Base-by-base conservation (phyloP, 2,329 filamentous ascomycete genomes). In the Colletotrichum sublineola region DNA sequence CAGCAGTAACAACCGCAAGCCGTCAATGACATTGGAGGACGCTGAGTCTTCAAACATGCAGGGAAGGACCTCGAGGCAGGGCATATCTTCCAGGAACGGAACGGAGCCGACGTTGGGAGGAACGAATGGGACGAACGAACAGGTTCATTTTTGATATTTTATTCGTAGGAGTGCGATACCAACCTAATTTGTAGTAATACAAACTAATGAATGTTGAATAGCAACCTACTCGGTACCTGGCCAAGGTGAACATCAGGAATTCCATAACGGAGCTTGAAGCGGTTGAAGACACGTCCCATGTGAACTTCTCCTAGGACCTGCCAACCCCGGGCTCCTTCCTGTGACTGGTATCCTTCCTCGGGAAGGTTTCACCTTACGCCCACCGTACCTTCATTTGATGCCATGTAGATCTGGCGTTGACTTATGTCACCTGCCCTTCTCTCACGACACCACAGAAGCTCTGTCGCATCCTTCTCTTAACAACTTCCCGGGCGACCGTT, bases 61-160 rank as follows among this genome's bases (percentile, higher is more conserved):
- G 40, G 67, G 70, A 15, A 63, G 70, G n/a, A 61, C 52, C 24
- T 70, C 66, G 29, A 69, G 70, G 38, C 70, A 73, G 15, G 66
- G 65, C 7, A 20, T 72, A 7, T 60, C 69, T 24, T 72, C 60
- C 24, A 72, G 66, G 46, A 46, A 63, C 15, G 69, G 69, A 31
- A 55, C 61, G 29, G 70, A 65, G 48, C 46, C 60, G 8, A 61
- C 38, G 24, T 7, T 33, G 3, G 61, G 66, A 36, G 50, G 50
- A 20, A 38, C 50, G 33, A 73, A 61, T n/a, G 70, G 66, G 12
- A 69, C 60, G 12, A 72, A 69, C 24, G 69, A 66, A 38, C 68
- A 71, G 15, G 60, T 31, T 36, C 60, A 46, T 48, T 46, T 24
- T 15, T 73, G 38, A 44, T 15, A 61, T 61, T 24, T 36, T 18